Base-by-base conservation (phyloP, 225 moss, liverwort and hornwort species). In the Thuidium tamariscinum region DNA sequence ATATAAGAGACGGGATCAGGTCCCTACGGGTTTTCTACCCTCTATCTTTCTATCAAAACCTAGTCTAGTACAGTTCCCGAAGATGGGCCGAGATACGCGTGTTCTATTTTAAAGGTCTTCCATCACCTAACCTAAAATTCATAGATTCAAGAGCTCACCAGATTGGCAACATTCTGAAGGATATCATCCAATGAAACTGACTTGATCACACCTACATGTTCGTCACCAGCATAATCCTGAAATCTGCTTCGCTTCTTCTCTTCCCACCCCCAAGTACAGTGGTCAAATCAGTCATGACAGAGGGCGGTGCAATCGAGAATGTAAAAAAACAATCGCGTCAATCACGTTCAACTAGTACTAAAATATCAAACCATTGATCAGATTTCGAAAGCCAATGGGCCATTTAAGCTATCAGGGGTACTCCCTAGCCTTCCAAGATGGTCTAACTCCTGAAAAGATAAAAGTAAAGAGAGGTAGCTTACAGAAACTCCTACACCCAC, bases 211-310 rank as follows among this genome's bases (percentile, higher is more conserved):
- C 67, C 72, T 39, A 42, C 13, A 81, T 67, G 78, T 65, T 88
- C 70, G 55, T 46, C 84, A 61, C 54, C 84, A 74, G 48, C 80
- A 82, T 73, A 54, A 27, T 82, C 71, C 69, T 48, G 62, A 72
- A 82, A 69, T 74, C 79, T 82, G 79, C 85, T 89, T 84, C 85
- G 90, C 85, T 85, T 87, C 92, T 89, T 90, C 83, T 83, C 89
- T 89, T 90, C 83, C 79, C 87, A 85, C 51, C 80, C 87, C 69
- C 70, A 85, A 84, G 76, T 37, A 62, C 81, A 84, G 69, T 42
- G 56, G 70, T 71, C 64, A 71, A 77, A 90, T 90, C 77, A 90
- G 87, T 69, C 77, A 34, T 32, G 82, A 55, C 34, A 72, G n/a
- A 80, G 81, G 65, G 42, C 12, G 6, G 16, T 46, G n/a, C 61